These are phyloP conservation scores for Acarospora socialis DNA, from an alignment of 2,329 filamentous ascomycete species.

Conservation along the genomic window DNA sequence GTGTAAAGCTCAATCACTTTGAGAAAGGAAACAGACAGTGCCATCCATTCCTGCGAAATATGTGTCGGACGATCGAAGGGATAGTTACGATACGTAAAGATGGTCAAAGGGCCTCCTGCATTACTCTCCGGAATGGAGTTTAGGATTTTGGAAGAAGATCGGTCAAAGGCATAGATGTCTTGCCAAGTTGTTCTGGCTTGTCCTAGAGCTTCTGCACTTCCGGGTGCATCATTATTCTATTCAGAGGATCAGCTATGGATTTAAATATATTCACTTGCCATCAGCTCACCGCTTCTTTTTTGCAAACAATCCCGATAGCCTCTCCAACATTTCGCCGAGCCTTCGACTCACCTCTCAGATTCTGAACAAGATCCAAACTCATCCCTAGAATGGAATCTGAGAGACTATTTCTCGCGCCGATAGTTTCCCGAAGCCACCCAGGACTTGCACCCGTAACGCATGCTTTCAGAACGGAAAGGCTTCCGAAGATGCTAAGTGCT, in stretches of 20 bases:
- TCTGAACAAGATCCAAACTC: slow-evolving; percentile 4
- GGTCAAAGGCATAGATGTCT: slow-evolving; percentile 7
- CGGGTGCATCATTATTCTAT: neutral
- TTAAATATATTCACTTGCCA: neutral
- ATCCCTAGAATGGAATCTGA: slow-evolving; percentile 6
- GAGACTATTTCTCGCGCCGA: slow-evolving; percentile 4
- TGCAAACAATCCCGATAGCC: neutral
- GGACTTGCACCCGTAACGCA: slow-evolving; percentile 7
- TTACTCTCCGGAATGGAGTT: slow-evolving; percentile 1
- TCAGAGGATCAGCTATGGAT: neutral
- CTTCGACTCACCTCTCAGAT: neutral
- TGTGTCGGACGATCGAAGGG: neutral
- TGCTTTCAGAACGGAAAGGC: slow-evolving; percentile 6
- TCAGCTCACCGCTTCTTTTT: neutral
- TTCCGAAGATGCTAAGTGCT: slow-evolving; percentile 8
- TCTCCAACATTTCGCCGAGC: slow-evolving; percentile 1
- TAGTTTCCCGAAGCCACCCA: slow-evolving; percentile 6
- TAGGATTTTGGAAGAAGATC: slow-evolving; percentile 1
- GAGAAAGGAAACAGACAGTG: slow-evolving; percentile 3
- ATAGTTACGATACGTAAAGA: slow-evolving; percentile 1
- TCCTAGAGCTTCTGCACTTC: neutral
- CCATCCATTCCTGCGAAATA: slow-evolving; percentile 4
- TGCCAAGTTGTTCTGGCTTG: neutral
- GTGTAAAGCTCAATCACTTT: slow-evolving; percentile 5
- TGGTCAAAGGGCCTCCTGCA: neutral